Percentiles rank a stretch among this genome's conserved stretches.
phyloP scores from a whole-genome alignment of 2,329 filamentous ascomycete species.

The Cladosporium velox region DNA sequence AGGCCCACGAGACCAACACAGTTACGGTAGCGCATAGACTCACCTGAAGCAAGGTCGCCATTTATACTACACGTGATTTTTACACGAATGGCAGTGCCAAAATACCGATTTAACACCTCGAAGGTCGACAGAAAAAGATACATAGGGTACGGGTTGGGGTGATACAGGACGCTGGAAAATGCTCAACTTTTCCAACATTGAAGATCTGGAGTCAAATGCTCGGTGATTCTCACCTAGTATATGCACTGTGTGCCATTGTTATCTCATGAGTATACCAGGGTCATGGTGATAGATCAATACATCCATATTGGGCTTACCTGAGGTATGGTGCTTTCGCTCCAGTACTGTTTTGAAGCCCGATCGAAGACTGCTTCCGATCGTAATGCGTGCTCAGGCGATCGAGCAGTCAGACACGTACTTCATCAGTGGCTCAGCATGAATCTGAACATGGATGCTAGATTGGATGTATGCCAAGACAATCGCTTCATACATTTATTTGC shows the following conservation, averaged over 20 bases:
- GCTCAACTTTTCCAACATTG: neutral
- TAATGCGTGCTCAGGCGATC: neutral
- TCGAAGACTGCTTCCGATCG: neutral
- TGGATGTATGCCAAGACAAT: neutral
- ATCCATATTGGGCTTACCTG: neutral
- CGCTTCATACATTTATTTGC: neutral
- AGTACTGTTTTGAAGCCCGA: neutral
- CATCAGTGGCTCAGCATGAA: neutral
- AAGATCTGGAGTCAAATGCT: neutral
- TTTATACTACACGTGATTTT: no score
- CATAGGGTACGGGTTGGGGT: neutral
- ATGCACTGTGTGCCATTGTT: neutral
- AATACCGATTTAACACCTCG: neutral
- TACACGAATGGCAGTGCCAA: neutral
- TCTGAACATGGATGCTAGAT: neutral
- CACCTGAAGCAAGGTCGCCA: fast-evolving
- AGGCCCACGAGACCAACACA: neutral
- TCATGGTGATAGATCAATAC: neutral
- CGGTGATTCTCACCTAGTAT: no score
- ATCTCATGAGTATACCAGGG: neutral
- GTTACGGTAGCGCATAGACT: neutral
- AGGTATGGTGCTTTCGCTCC: neutral
- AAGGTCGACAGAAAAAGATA: neutral
- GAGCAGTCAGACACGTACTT: neutral
- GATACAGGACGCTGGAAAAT: neutral